These are phyloP conservation scores for Schizonepeta tenuifolia DNA, from an alignment of 257 asterid species.

Conservation along the genomic window DNA sequence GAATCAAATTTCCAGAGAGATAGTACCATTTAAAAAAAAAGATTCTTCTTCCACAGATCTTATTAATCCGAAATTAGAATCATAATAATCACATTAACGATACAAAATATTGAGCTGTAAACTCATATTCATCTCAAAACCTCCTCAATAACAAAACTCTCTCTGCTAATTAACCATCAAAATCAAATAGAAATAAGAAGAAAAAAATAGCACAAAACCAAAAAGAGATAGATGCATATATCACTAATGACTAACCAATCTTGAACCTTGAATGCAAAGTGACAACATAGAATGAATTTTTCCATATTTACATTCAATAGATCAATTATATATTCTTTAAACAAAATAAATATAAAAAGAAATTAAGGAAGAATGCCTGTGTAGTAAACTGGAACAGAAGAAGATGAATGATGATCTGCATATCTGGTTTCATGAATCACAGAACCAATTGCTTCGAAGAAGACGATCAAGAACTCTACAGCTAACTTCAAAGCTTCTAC, in stretches of 20 bases:
- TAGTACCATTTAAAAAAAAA: no score
- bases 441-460: slow-evolving; percentile 39
- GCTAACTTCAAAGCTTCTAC: slow-evolving; percentile 33
- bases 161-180: background rate
- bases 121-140: background rate
- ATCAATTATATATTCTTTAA: background rate
- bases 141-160: background rate
- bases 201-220: background rate
- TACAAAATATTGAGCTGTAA: background rate
- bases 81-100: background rate
- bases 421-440: slow-evolving; percentile 25
- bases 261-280: background rate
- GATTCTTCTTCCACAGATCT: no score
- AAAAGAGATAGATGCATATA: background rate
- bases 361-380: slow-evolving; percentile 40
- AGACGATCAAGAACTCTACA: slow-evolving; percentile 28
- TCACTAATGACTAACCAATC: background rate
- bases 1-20: no score
- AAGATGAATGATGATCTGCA: slow-evolving; percentile 12
- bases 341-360: background rate
- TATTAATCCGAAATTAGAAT: no score
- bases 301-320: background rate
- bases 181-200: background rate
- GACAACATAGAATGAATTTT: background rate
- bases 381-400: slow-evolving; percentile 21